Conservation (phyloP, 805 yeast genomes). For the Metschnikowia henanensis region DNA sequence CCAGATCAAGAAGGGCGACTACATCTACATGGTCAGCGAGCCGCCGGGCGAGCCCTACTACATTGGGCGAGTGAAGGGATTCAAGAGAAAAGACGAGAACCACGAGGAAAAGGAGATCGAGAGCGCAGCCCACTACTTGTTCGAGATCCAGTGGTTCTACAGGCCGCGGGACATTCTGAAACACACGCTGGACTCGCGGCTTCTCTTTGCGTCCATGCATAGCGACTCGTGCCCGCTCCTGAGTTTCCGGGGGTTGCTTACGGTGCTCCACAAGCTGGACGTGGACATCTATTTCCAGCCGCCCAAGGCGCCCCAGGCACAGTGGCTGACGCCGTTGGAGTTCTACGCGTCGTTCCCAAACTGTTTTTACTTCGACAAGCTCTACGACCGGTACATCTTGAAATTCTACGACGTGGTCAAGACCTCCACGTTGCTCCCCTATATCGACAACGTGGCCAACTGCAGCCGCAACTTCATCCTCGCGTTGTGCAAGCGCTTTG, state of each 20-base stretch:
- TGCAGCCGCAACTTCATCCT: slow-evolving; percentile 59
- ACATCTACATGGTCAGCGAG: slow-evolving; percentile 81
- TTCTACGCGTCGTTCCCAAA: slow-evolving; percentile 59
- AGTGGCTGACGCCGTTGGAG: slow-evolving; percentile 35
- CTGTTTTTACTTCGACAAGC: slow-evolving; percentile 78
- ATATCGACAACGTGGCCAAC: slow-evolving; percentile 35
- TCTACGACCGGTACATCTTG: slow-evolving; percentile 84
- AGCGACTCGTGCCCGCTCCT: slow-evolving; percentile 77
- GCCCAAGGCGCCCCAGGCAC: slow-evolving; percentile 9
- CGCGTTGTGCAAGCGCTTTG: slow-evolving; percentile 67
- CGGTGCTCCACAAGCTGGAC: slow-evolving; percentile 67
- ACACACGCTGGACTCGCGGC: slow-evolving; percentile 65
- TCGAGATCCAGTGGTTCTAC: slow-evolving; percentile 88
- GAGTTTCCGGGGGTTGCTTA: slow-evolving; percentile 73
- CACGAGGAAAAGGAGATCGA: slow-evolving; percentile 9
- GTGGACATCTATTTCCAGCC: slow-evolving; percentile 44
- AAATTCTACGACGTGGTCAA: slow-evolving; percentile 76
- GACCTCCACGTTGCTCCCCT: slow-evolving; percentile 49
- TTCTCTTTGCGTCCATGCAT: slow-evolving; percentile 82
- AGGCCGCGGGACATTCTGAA: slow-evolving; percentile 83
- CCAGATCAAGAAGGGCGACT: slow-evolving; percentile 55
- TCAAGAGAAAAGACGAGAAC: slow-evolving; percentile 27
- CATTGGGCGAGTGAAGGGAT: slow-evolving; percentile 81
- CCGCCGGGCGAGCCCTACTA: slow-evolving; percentile 96
- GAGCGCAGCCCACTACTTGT: slow-evolving; percentile 49